Conservation (phyloP, 371 early-diverging fungal species). For the Mortierella polycephala region DNA sequence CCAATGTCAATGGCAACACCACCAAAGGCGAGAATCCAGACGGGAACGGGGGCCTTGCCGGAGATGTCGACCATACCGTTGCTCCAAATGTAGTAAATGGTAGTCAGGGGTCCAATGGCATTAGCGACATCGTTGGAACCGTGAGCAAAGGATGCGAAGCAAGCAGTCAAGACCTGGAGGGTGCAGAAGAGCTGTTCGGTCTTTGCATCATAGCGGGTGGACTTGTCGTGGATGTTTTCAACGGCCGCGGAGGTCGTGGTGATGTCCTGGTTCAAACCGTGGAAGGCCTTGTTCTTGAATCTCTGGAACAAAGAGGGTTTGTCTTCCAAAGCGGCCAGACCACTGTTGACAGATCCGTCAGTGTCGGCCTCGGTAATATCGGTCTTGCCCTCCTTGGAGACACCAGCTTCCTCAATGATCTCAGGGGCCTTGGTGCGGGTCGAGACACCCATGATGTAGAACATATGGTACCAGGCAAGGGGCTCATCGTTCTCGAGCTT, state of each 20-base stretch:
- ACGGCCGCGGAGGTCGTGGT: constrained; percentile 63
- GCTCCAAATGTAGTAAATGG: constrained; percentile 78
- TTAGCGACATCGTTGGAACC: constrained; percentile 94
- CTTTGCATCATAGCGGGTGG: constrained; percentile 79
- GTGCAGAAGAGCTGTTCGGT: constrained; percentile 88
- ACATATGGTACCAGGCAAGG: constrained; percentile 76
- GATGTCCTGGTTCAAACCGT: constrained; percentile 72
- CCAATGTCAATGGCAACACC: constrained; percentile 87
- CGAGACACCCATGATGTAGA: constrained; percentile 32
- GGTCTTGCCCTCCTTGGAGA: constrained; percentile 6
- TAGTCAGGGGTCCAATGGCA: constrained; percentile 84
- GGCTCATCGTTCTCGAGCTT: constrained; percentile 72
- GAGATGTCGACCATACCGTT: constrained; percentile 61
- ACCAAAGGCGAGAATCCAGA: constrained; percentile 84
- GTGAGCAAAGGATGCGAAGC: constrained; percentile 89
- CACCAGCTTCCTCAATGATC: constrained; percentile 7
- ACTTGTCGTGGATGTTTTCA: constrained; percentile 65
- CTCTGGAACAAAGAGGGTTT: constrained; percentile 21
- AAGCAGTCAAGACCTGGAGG: constrained; percentile 88
- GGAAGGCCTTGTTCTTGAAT: constrained; percentile 33
- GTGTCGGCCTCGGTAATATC: constrained; percentile 6
- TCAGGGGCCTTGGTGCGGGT: constrained; percentile 18
- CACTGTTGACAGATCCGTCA: constrained; percentile 23
- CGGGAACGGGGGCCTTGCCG: constrained; percentile 69
- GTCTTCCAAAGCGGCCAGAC: constrained; percentile 29